A percentile compares a stretch with the other conserved stretches of the same genome.
Conservation (phyloP, 441 rosid species). For the Isatis lusitanica region DNA sequence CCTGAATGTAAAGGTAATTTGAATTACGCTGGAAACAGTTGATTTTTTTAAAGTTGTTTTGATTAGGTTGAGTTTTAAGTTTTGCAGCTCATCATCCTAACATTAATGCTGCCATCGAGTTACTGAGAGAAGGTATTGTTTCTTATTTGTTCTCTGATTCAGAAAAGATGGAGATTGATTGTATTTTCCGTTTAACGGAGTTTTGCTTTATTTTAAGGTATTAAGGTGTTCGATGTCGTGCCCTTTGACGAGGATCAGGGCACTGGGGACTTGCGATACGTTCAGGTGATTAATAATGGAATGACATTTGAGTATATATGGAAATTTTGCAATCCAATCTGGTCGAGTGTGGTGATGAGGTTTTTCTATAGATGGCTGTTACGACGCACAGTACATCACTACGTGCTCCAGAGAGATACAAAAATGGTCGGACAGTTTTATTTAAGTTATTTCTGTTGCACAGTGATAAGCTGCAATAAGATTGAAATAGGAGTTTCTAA, state of each 20-base stretch:
- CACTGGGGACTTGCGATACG: conserved; percentile 84
- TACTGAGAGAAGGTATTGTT: conserved; percentile 61
- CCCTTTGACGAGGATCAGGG: conserved; percentile 85
- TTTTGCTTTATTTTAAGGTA: conserved; percentile 43
- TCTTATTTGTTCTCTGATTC: not conserved
- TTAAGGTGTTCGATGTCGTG: conserved; percentile 57
- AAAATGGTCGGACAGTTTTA: conserved; percentile 50
- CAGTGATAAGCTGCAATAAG: not conserved
- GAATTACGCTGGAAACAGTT: not conserved
- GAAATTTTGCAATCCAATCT: not conserved
- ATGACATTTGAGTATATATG: not conserved
- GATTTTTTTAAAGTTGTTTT: not conserved
- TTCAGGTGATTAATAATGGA: conserved; percentile 61
- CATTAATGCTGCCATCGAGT: conserved; percentile 83
- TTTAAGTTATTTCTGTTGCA: conserved; percentile 2
- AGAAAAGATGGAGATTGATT: not conserved
- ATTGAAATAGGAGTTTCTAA: conserved; percentile 21
- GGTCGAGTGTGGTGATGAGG: conserved; percentile 17
- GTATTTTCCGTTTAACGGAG: not conserved
- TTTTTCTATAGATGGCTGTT: conserved; percentile 80
- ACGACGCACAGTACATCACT: conserved; percentile 80
- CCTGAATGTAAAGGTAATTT: conserved; percentile 76
- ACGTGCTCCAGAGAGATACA: conserved; percentile 79
- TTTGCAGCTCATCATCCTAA: conserved; percentile 88
- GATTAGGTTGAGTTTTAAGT: conserved; percentile 13